These are phyloP conservation scores for Plectranthus barbatus DNA, from an alignment of 257 asterid species.

Conservation along the genomic window DNA sequence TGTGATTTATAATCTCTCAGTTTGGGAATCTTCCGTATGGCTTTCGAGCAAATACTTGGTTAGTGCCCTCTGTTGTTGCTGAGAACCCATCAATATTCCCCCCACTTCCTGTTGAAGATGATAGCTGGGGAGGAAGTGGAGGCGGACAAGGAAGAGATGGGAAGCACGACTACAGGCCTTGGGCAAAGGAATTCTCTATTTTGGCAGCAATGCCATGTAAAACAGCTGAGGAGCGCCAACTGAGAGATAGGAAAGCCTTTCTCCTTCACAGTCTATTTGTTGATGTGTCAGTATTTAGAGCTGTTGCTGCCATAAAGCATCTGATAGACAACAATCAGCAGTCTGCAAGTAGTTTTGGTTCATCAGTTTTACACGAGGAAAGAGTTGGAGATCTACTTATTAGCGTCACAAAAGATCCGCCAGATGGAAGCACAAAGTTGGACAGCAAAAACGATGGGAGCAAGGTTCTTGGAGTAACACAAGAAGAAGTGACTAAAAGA, in stretches of 20 bases:
- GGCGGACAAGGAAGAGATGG: conserved; percentile 70
- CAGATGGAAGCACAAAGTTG: conserved; percentile 53
- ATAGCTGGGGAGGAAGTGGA: conserved; percentile 81
- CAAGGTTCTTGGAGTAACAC: conserved; percentile 48
- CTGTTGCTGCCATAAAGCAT: conserved; percentile 46
- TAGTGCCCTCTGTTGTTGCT: conserved; percentile 53
- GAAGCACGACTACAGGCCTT: conserved; percentile 40
- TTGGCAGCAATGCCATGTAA: conserved; percentile 77
- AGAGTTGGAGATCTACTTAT: conserved; percentile 52
- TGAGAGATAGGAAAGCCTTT: conserved; percentile 72
- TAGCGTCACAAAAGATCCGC: conserved; percentile 39
- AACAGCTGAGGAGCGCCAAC: conserved; percentile 62
- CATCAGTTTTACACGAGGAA: conserved; percentile 32
- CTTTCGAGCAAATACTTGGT: conserved; percentile 77
- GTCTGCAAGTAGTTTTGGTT: conserved; percentile 10
- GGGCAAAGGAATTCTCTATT: conserved; percentile 62
- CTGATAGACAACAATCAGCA: conserved; percentile 24
- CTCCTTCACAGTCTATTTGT: conserved; percentile 66
- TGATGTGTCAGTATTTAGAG: conserved; percentile 62
- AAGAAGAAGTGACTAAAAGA: conserved; percentile 46
- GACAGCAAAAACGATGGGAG: conserved; percentile 61
- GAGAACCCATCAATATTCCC: conserved; percentile 53
- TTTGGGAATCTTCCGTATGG: conserved; percentile 87
- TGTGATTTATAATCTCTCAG: conserved; percentile 24
- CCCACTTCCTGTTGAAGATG: conserved; percentile 64